phyloP scores from a whole-genome alignment of 495 filamentous ascomycete genomes.

The Podospora australis region DNA sequence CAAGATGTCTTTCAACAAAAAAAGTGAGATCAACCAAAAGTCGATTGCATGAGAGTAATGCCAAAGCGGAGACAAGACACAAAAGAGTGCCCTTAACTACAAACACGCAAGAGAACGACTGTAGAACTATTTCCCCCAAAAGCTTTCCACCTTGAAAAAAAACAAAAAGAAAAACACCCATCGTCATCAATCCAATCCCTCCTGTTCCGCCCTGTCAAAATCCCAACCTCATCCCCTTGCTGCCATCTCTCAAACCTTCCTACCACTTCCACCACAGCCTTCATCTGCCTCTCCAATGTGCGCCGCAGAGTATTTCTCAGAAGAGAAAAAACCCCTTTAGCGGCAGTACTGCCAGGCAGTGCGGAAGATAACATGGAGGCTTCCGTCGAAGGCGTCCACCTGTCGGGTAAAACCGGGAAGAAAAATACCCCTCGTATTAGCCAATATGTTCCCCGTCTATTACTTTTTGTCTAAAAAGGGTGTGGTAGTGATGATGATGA shows the following conservation, averaged over 20 bases:
- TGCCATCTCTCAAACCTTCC: neutral
- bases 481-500: neutral
- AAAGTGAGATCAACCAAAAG: too few species aligned
- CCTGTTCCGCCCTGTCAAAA: neutral
- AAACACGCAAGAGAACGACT: too few species aligned
- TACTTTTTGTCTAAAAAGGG: conserved; percentile 6
- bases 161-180: neutral
- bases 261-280: neutral
- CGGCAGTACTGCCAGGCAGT: conserved; percentile 20
- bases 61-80: too few species aligned
- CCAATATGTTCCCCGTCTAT: conserved; percentile 7
- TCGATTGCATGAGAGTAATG: too few species aligned
- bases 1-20: too few species aligned
- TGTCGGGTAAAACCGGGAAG: conserved; percentile 2
- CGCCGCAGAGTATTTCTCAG: too few species aligned
- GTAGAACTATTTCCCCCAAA: too few species aligned
- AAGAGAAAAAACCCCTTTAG: conserved; percentile 3
- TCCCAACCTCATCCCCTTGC: neutral
- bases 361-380: conserved; percentile 22
- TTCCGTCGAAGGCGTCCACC: conserved; percentile 28
- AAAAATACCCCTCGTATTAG: conserved; percentile 11
- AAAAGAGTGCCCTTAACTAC: too few species aligned
- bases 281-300: neutral
- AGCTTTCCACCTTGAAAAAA: neutral
- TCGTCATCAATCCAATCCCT: neutral